A percentile compares a stretch with the other conserved stretches of the same genome.
Evolutionary conservation across 2,329 filamentous ascomycete genomes (phyloP).

Genomic region (Cladosporium velox): DNA sequence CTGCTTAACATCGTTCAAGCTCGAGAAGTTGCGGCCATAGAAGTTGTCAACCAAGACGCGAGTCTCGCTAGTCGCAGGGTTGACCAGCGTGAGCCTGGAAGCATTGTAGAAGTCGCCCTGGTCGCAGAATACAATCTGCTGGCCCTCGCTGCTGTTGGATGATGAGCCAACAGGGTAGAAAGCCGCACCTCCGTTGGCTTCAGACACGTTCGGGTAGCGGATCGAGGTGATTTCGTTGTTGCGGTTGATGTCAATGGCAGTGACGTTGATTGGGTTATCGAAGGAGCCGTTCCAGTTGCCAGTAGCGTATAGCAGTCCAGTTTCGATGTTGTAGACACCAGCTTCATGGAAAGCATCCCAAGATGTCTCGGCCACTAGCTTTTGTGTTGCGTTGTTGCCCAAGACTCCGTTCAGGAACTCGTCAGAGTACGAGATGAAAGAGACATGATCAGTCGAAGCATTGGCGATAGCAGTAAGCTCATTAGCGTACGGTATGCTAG

Average conservation of each 20-base stretch:
- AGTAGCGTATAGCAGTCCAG: constrained; percentile 46
- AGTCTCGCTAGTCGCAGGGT: constrained; percentile 32
- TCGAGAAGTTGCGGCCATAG: constrained; percentile 63
- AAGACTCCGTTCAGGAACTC: constrained; percentile 36
- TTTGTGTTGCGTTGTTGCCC: constrained; percentile 34
- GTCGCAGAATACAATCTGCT: constrained; percentile 39
- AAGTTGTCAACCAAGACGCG: constrained; percentile 58
- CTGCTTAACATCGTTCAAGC: constrained; percentile 58
- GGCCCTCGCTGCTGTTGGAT: constrained; percentile 34
- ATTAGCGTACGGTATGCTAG: constrained; percentile 36
- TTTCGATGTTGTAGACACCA: constrained; percentile 38
- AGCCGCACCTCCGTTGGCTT: constrained; percentile 36
- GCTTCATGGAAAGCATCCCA: constrained; percentile 45
- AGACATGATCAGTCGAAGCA: constrained; percentile 33
- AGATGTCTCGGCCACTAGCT: constrained; percentile 30
- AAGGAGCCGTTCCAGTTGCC: constrained; percentile 41
- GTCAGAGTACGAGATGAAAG: constrained; percentile 34
- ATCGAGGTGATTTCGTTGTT: constrained; percentile 31
- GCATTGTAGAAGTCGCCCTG: constrained; percentile 33
- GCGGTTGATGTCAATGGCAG: constrained; percentile 35
- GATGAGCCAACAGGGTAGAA: constrained; percentile 37
- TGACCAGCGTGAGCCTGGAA: constrained; percentile 33
- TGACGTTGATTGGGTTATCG: constrained; percentile 40
- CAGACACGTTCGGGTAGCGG: constrained; percentile 32
- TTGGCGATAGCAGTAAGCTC: constrained; percentile 34